Base-by-base conservation (phyloP, 75 land plant species). In the Pseudotsuga menziesii region DNA sequence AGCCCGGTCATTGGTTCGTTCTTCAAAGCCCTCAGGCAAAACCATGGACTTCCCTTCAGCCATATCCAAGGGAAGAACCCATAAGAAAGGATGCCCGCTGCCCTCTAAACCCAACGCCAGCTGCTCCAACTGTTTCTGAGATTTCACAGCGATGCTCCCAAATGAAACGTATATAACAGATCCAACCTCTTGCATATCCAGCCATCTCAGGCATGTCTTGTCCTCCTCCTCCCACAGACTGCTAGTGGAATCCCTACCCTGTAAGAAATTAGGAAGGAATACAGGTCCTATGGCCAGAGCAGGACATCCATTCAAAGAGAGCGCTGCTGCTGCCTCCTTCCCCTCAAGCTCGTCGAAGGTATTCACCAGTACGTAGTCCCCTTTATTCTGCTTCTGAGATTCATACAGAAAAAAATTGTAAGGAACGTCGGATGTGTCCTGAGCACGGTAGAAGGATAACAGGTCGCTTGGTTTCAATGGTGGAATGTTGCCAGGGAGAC, bases 141-240 rank as follows among this genome's bases (percentile, higher is more conserved):
- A 69, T 26, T 77, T 8, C 4, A 72, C 54, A 7, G 73, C 57
- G 59, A 78, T 55, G 83, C 88, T 87, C 16, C 88, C 86, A 55
- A 87, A 39, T 0, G 83, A 83, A 16, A 87, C 80, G 61, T 80
- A 83, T 0, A 87, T 74, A 11, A 87, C 85, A 3, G 86, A 81
- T 3, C 27, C 44, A 0, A 26, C 0, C 1, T 74, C 67, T 27
- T 87, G 85, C 15, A 5, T 26, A 66, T 83, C 86, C 4, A 87
- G 73, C 92, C 92, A 88, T 2, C 4, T 29, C 22, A 75, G 3
- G 41, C 81, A 80, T 16, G 4, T 25, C 35, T 79, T 75, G 27
- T 58, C 66, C 2, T 57, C 58, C 58, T 57, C 70, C 32, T 11
- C 32, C 32, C 32, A 29, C 32, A 29, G 32, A 29, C 32, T 29